These are phyloP conservation scores for Bruguiera sexangula DNA, from an alignment of 345 rosid species.

Conservation along the genomic window DNA sequence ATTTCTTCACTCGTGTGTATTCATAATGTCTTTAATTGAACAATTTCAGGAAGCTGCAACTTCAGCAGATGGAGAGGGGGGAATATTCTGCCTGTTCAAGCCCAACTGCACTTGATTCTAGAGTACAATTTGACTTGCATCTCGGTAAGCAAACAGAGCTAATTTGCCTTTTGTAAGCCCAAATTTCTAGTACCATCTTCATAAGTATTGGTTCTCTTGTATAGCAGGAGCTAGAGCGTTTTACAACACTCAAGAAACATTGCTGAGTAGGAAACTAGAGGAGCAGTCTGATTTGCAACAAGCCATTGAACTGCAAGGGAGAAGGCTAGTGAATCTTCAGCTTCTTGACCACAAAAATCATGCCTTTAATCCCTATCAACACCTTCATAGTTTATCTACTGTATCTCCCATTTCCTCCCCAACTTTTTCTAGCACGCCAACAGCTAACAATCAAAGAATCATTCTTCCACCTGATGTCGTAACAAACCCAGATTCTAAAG, in stretches of 20 bases:
- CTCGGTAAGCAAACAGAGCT: conserved; percentile 45
- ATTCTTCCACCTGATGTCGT: conserved; percentile 36
- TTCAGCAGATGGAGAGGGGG: conserved; percentile 67
- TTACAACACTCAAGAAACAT: conserved; percentile 51
- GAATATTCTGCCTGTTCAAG: conserved; percentile 67
- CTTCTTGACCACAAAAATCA: conserved; percentile 64
- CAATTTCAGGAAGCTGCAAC: conserved; percentile 68
- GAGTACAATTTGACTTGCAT: conserved; percentile 59
- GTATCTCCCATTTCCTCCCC: conserved; percentile 52
- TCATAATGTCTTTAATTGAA: conserved; percentile 12
- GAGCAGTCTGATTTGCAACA: conserved; percentile 85
- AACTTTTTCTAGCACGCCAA: conserved; percentile 16
- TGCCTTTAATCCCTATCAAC: conserved; percentile 27
- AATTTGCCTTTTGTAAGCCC: not conserved
- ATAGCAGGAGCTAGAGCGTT: conserved; percentile 56
- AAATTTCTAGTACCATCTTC: not conserved
- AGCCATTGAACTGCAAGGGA: conserved; percentile 74
- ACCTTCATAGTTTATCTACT: conserved; percentile 49
- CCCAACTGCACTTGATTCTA: conserved; percentile 54
- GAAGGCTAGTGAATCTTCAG: conserved; percentile 70
- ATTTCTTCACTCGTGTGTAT: conserved; percentile 9
- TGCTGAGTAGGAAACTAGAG: conserved; percentile 62
- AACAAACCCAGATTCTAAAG: conserved; percentile 45
- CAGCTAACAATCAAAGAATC: conserved; percentile 37
- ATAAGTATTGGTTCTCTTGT: conserved; percentile 5